Base-by-base conservation (phyloP, 352 stramenopile genomes). In the Globisporangium okanoganense region DNA sequence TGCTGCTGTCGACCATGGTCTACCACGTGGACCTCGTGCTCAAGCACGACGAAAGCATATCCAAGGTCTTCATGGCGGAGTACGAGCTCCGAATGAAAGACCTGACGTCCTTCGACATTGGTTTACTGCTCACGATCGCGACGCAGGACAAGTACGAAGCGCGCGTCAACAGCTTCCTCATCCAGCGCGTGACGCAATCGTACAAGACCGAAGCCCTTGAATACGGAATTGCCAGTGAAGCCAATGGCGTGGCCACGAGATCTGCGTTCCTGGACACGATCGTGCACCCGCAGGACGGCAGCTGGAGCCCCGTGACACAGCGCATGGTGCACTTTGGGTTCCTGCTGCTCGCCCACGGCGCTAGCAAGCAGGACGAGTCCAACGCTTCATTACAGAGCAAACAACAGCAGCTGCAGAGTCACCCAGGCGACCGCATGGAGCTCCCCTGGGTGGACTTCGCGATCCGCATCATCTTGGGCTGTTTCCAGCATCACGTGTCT, bases 11-110 rank as follows among this genome's bases (percentile, higher is more conserved):
- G 16, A 88, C 75, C 6, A 76, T 88, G 41, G 53, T 88, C 14
- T 85, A 86, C 56, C 74, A 88, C 31, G 49, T 84, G 2, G 76
- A 84, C 29, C 71, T 81, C 48, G 67, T 76, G 13, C 55, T 86
- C 50, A 66, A 75, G 25, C 72, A 88, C 44, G 75, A 79, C 44
- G 61, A 79, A 5, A 56, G 29, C 14, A 59, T 88, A 13, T 72
- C 66, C 0, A 69, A 71, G 7, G 45, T 79, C 5, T 70, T 88
- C 12, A 24, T 79, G 43, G 43, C 66, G 0, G 78, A 75, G 38
- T 82, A 76, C 44, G 72, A 78, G 50, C 68, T 74, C 22, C 62
- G 64, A 2, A 25, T 36, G n/a, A 63, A 56, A 8, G 61, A 54
- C 35, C 62, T 84, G 1, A 78, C 71, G 0, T 67, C 72, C 1